Evolutionary conservation across 108 stramenopile species (phyloP).

Genomic region (Tribonema minus): DNA sequence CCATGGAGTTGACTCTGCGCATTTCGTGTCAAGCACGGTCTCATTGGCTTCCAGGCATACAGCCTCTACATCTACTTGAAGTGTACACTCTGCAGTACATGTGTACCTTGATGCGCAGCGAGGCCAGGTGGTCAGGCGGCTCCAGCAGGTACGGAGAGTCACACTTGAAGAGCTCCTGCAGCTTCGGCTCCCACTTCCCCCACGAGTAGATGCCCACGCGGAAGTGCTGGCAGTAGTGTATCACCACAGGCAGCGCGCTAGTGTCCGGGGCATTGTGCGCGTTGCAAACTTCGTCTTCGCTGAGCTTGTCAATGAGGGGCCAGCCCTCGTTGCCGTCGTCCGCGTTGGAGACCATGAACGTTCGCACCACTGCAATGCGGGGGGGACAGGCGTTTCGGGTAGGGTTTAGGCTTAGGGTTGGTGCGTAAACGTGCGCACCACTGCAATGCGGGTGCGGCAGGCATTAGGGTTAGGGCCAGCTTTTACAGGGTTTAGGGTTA

Average conservation of each 20-base stretch:
- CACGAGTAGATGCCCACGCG: neutral
- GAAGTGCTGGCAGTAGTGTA: neutral
- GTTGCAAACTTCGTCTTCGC: neutral
- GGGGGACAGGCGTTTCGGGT: too few species aligned
- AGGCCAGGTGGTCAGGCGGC: neutral
- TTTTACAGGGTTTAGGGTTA: too few species aligned
- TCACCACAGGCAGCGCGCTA: neutral
- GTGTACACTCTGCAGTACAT: too few species aligned
- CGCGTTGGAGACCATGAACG: conserved; percentile 24
- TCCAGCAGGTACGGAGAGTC: neutral
- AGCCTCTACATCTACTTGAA: too few species aligned
- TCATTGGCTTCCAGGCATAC: too few species aligned
- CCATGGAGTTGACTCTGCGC: too few species aligned
- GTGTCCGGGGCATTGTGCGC: neutral
- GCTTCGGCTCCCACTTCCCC: neutral
- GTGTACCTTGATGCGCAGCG: neutral
- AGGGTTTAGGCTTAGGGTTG: too few species aligned
- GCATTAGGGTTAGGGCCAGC: too few species aligned
- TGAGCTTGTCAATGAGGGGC: conserved; percentile 12
- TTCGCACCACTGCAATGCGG: neutral
- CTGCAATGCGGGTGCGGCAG: too few species aligned
- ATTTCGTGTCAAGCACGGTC: too few species aligned
- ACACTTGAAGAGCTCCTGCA: neutral
- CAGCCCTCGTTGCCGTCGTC: conserved; percentile 10
- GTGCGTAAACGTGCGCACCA: neutral